Evolutionary conservation across 768 basidiomycete genomes (phyloP), one percentile per base, ranked within the genome.

Genomic region (Podaxis sp.): DNA sequence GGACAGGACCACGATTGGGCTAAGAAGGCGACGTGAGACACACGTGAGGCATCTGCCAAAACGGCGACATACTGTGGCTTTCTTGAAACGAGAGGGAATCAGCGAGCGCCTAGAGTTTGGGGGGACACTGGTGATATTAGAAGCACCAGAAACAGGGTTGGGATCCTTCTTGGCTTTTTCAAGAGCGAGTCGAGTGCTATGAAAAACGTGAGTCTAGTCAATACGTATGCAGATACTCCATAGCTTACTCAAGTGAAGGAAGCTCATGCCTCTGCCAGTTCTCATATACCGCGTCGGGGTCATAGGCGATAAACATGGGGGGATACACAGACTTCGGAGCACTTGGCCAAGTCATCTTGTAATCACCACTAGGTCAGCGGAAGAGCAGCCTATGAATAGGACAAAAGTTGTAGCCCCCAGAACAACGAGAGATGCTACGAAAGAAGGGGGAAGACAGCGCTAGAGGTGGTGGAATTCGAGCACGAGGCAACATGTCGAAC

Each of bases 1-100:
- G 61, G 11, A 53, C 36, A 19, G 64, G 38, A n/a, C 64, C 63
- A 47, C 52, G 57, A 46, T 46, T 49, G 64, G 67, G 58, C 33
- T 53, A 17, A 6, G 4, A 19, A 53, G 22, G 19, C 9, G 37
- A 19, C 27, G 47, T 29, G 50, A 29, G 25, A 9, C 29, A 49
- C 29, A 15, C 12, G 19, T 25, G 4, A 36, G 25, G 24, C 15
- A 22, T 19, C 3, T 7, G 55, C 17, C 4, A 15, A n/a, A n/a
- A 8, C n/a, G 11, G 19, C 4, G 46, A 50, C 55, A 22, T 49
- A 62, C 61, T 11, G 54, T 3, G 36, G 27, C 8, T 38, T 49
- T 55, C 38, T 25, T 62, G 25, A 62, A 41, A 12, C 61, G 61
- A 25, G 54, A 51, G 33, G 49, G 19, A 38, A 49, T 25, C 4